Conservation (phyloP, 1,139 yeast species). For the Taphrina pruni region DNA sequence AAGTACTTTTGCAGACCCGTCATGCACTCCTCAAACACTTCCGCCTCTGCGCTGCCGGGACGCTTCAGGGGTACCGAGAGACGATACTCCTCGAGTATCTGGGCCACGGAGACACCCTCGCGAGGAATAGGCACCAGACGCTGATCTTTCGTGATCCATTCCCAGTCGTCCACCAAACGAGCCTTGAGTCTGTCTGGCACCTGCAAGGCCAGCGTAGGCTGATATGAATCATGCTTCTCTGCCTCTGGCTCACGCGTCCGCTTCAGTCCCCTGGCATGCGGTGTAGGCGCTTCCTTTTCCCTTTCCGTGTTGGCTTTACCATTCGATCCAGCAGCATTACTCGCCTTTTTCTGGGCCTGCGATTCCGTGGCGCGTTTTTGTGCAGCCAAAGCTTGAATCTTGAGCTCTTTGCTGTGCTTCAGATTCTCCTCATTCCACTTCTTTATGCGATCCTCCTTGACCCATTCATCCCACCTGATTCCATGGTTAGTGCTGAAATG, state of each 20-base stretch:
- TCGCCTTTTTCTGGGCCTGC: conserved; percentile 37
- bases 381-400: conserved; percentile 58
- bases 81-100: conserved; percentile 47
- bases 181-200: conserved; percentile 73
- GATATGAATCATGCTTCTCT: conserved; percentile 53
- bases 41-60: conserved; percentile 56
- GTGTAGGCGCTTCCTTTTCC: conserved; percentile 23
- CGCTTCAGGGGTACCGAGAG: conserved; percentile 43
- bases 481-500: not conserved
- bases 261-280: conserved; percentile 38
- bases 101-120: conserved; percentile 47
- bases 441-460: conserved; percentile 68
- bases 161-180: conserved; percentile 90
- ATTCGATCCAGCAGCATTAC: conserved; percentile 23
- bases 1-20: conserved; percentile 77
- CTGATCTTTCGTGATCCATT: conserved; percentile 78
- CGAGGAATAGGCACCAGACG: conserved; percentile 49
- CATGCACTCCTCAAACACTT: conserved; percentile 69
- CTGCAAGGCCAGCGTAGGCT: conserved; percentile 61
- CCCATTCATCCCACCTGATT: conserved; percentile 91
- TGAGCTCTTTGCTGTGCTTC: conserved; percentile 67
- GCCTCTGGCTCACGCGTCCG: conserved; percentile 39
- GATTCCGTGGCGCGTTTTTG: conserved; percentile 45
- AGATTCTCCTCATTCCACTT: conserved; percentile 73
- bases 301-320: conserved; percentile 27